These are phyloP conservation scores for Yamadazyma friedrichii DNA, from an alignment of 1,139 yeast genomes.

Conservation along the genomic window DNA sequence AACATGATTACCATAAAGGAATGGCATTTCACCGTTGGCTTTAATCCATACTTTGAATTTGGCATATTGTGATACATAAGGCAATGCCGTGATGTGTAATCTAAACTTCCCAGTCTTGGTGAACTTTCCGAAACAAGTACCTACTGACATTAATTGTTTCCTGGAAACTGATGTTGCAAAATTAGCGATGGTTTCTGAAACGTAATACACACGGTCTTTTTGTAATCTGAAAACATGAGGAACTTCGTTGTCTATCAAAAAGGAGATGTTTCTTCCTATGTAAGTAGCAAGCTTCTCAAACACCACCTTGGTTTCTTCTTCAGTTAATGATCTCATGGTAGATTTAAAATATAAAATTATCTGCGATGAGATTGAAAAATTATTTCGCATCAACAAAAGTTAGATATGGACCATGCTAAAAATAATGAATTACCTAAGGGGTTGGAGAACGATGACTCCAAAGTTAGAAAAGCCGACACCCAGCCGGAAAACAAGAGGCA, in stretches of 20 bases:
- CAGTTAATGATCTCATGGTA: constrained; percentile 89
- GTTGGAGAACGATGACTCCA: background rate
- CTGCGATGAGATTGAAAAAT: constrained; percentile 7
- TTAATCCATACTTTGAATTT: constrained; percentile 96
- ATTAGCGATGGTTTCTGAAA: constrained; percentile 77
- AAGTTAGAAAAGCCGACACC: constrained; percentile 4
- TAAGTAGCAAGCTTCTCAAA: constrained; percentile 95
- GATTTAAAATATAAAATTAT: background rate
- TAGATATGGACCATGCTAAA: constrained; percentile 3
- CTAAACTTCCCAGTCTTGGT: constrained; percentile 97
- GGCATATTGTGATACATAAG: constrained; percentile 81
- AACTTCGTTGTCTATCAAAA: constrained; percentile 82
- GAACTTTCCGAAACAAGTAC: constrained; percentile 92
- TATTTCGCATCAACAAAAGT: constrained; percentile 1
- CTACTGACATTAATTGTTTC: constrained; percentile 86
- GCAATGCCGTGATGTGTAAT: constrained; percentile 88
- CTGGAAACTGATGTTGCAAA: constrained; percentile 90
- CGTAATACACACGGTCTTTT: constrained; percentile 94
- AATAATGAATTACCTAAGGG: constrained; percentile 1
- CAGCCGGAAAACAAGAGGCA: constrained; percentile 12
- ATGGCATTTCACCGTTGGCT: constrained; percentile 98
- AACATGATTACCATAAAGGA: constrained; percentile 92
- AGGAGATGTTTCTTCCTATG: constrained; percentile 90
- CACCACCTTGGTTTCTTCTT: constrained; percentile 93
- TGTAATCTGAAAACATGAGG: constrained; percentile 95